A percentile compares a stretch with the other conserved stretches of the same genome.
phyloP scores from a whole-genome alignment of 2,329 filamentous ascomycete species.

The Fusarium nodosum region DNA sequence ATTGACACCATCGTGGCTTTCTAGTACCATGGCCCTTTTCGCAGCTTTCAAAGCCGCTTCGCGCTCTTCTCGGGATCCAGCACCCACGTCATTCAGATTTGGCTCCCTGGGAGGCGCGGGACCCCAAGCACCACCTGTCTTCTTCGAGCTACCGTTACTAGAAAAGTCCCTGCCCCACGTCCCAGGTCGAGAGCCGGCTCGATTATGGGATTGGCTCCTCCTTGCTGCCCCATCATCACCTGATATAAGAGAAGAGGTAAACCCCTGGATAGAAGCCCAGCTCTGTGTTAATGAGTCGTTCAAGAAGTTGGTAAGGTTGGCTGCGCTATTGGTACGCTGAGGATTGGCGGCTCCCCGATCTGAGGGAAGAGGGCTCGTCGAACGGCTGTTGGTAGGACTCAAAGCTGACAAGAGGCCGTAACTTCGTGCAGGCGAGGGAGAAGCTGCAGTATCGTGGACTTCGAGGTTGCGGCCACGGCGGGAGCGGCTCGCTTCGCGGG shows the following conservation, averaged over 20 bases:
- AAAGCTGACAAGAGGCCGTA: conserved; percentile 51
- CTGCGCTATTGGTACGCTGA: conserved; percentile 53
- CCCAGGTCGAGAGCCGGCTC: conserved; percentile 42
- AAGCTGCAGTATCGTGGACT: conserved; percentile 29
- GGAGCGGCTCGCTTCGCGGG: conserved; percentile 36
- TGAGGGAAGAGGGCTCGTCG: conserved; percentile 64
- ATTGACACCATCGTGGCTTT: conserved; percentile 72
- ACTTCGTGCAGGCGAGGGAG: conserved; percentile 54
- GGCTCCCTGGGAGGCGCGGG: conserved; percentile 60
- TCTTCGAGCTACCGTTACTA: conserved; percentile 32
- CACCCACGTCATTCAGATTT: conserved; percentile 64
- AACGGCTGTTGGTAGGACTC: conserved; percentile 59
- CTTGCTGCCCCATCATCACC: conserved; percentile 44
- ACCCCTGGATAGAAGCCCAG: conserved; percentile 69
- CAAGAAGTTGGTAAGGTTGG: conserved; percentile 59
- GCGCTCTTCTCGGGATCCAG: conserved; percentile 66
- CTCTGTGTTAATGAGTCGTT: conserved; percentile 66
- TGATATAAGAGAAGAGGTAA: conserved; percentile 62
- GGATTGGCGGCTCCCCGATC: conserved; percentile 53
- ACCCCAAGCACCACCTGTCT: conserved; percentile 60
- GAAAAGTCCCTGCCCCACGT: conserved; percentile 40
- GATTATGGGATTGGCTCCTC: conserved; percentile 45
- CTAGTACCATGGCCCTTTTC: conserved; percentile 70
- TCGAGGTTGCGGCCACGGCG: conserved; percentile 43
- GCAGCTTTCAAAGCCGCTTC: conserved; percentile 68